Base-by-base conservation (phyloP, 768 basidiomycete genomes). In the Agrocybe pediades region DNA sequence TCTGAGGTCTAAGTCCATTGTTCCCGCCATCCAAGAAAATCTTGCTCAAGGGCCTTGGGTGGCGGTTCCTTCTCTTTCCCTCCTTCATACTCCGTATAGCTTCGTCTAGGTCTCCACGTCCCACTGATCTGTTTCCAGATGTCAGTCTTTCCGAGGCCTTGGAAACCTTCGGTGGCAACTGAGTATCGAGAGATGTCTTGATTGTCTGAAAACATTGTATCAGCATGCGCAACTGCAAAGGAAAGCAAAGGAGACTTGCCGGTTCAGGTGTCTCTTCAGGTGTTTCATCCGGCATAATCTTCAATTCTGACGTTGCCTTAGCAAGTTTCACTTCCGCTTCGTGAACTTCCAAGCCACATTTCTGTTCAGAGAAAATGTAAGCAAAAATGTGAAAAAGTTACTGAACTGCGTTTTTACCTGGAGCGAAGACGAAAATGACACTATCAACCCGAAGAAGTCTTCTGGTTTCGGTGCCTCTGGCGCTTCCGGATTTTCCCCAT, bases 91-190 rank as follows among this genome's bases (percentile, higher is more conserved):
- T 92, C 16, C 89, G 85, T 36, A 98, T 88, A 1, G 89, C 90
- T 62, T 90, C 82, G 59, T 98, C 93, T 26, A 96, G 70, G 50
- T 88, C 88, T 9, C 94, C 94, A 30, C 87, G 82, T 6, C 86
- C 85, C 55, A 90, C 65, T 1, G 90, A 87, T 27, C 72, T 73
- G 46, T 71, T 72, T 39, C 77, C 79, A 43, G 77, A 74, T 23
- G 71, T 58, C 29, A 64, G 68, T 4, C 75, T 70, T 49, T 80
- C 75, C 1, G 80, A 78, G 13, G 55, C 67, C 7, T 68, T 59
- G 19, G 67, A 62, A 8, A 68, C 61, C 26, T 68, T 60, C 17
- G 65, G 42, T n/a, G 39, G 43, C 9, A 55, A 9, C 16, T 27
- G 21, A 2, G 20, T 6, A 13, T 49, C 25, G 9, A 43, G 21